Evolutionary conservation across 352 stramenopile genomes (phyloP), one percentile per base, ranked within the genome.

Genomic region (Phytophthora cryptogea): DNA sequence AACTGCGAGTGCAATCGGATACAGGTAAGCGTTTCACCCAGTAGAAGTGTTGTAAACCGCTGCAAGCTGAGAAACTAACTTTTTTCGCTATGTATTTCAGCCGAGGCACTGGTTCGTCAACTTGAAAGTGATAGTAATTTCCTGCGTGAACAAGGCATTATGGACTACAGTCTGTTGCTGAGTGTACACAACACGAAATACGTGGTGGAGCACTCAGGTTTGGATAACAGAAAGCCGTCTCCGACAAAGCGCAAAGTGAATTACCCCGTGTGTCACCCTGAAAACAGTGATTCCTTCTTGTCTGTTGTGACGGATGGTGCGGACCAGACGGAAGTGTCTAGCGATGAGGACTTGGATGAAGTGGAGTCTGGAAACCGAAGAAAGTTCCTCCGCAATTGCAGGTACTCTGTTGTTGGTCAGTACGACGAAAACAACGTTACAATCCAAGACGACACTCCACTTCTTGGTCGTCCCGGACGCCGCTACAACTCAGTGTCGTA

Each of bases 121-220:
- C 70, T 96, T 20, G 76, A 86, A 41, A 71, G 56, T 9, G 88
- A 96, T 45, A 90, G 74, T 52, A 73, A 73, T 6, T 96, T 95
- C 39, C 57, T 96, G 28, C 75, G 77, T 20, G 63, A 74, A 8
- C 79, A 94, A 59, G 88, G 88, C 14, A 91, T 97, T 60, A 97
- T 95, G 71, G 89, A 97, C 70, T 97, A 97, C 68, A 93, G 80
- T 20, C 57, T 97, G 26, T 56, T 97, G 17, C 50, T 97, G 9
- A 92, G 88, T 66, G 76, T 96, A 3, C 83, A 92, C 70, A 92
- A 80, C 58, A 90, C 83, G 27, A 92, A 91, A 57, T 95, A 92
- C 45, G 76, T 90, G 28, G 82, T 94, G 23, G 83, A 94, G 39
- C 78, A 90, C 56, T 63, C 75, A 20, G 68, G 54, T 9, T 59